A percentile compares a stretch with the other conserved stretches of the same genome.
Conservation (phyloP, 108 stramenopile species). For the Mediolabrus comicus region DNA sequence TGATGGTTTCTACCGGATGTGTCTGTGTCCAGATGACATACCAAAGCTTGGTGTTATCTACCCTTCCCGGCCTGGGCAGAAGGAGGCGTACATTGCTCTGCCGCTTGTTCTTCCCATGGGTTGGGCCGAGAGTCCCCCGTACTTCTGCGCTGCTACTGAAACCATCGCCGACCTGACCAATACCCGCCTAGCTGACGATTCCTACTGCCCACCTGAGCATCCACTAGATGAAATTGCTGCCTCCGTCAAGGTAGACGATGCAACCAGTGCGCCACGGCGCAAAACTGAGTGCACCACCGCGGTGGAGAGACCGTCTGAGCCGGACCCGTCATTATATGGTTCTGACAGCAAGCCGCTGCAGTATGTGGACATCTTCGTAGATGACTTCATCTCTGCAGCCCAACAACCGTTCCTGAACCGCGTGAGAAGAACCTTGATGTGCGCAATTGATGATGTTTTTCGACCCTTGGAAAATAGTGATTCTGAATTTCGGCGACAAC, state of each 20-base stretch:
- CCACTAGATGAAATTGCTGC: background rate
- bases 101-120: conserved; percentile 44
- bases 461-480: conserved; percentile 14
- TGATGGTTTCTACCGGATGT: conserved; percentile 23
- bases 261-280: too few relatives aligned
- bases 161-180: conserved; percentile 39
- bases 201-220: background rate
- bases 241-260: background rate
- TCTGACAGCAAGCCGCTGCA: background rate
- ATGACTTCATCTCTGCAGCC: conserved; percentile 33
- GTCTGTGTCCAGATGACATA: conserved; percentile 14
- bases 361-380: conserved; percentile 46
- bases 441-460: conserved; percentile 38
- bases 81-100: conserved; percentile 21
- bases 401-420: conserved; percentile 12
- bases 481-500: conserved; percentile 20
- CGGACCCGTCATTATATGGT: background rate
- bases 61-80: background rate
- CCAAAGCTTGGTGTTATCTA: conserved; percentile 27
- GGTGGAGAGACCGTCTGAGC: too few relatives aligned
- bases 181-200: background rate
- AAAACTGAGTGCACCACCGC: too few relatives aligned
- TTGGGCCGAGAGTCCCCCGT: conserved; percentile 38
- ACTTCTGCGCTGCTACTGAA: conserved; percentile 44
- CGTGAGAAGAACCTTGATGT: conserved; percentile 4